Evolutionary conservation across 1,139 yeast genomes (phyloP).

Genomic region (Debaryomycetaceae sp.): DNA sequence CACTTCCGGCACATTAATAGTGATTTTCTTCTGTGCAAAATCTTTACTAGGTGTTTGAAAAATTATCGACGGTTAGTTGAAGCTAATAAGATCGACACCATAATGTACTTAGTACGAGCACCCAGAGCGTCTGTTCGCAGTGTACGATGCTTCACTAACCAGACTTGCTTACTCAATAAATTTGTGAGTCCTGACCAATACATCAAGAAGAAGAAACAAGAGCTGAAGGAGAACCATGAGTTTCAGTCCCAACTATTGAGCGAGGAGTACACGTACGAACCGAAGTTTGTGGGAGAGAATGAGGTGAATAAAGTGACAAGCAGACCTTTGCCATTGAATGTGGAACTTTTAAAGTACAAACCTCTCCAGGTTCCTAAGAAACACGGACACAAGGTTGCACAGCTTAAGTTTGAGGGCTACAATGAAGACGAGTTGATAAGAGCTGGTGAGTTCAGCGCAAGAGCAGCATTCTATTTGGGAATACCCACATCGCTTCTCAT

Average conservation of each 20-base stretch:
- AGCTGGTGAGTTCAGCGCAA: conserved; percentile 78
- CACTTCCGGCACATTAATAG: background rate
- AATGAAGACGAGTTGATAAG: conserved; percentile 68
- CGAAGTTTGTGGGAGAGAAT: conserved; percentile 38
- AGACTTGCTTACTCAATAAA: conserved; percentile 7
- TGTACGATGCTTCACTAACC: background rate
- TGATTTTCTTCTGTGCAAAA: background rate
- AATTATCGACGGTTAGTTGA: background rate
- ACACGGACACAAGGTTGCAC: conserved; percentile 72
- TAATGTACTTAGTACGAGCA: background rate
- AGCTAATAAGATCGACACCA: background rate
- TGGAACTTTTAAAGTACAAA: conserved; percentile 75
- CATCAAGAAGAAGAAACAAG: conserved; percentile 21
- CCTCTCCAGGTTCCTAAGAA: conserved; percentile 69
- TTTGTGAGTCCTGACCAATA: conserved; percentile 31
- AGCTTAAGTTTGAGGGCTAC: conserved; percentile 68
- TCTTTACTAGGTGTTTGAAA: background rate
- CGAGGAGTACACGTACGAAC: conserved; percentile 35
- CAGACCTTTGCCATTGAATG: conserved; percentile 76
- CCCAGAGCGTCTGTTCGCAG: background rate
- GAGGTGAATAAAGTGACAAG: conserved; percentile 19
- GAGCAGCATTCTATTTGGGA: conserved; percentile 88
- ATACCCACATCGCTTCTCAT: conserved; percentile 63
- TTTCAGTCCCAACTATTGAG: conserved; percentile 27
- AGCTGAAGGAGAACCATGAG: conserved; percentile 26